Evolutionary conservation across 371 early-diverging fungal species (phyloP).

Genomic region (Vairimorpha ceranae): DNA sequence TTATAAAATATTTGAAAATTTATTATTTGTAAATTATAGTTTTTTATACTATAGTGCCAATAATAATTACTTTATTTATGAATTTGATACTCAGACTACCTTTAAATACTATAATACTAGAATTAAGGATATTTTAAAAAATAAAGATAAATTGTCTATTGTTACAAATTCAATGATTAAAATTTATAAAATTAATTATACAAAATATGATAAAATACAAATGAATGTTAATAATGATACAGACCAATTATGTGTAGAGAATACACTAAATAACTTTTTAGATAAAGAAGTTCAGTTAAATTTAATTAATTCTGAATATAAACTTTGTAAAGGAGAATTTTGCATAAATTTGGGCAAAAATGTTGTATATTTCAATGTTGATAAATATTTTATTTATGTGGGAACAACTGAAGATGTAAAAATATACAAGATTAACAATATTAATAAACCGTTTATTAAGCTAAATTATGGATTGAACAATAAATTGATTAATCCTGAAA

Average conservation of each 20-base stretch:
- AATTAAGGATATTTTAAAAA: not conserved
- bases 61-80: not conserved
- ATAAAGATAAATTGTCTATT: not conserved
- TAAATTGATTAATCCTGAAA: not conserved
- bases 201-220: not conserved
- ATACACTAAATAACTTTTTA: not conserved
- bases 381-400: not conserved
- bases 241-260: not conserved
- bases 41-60: not conserved
- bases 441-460: not conserved
- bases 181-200: not conserved
- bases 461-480: not conserved
- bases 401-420: not conserved
- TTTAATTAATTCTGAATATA: not conserved
- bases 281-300: not conserved
- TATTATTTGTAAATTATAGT: not conserved
- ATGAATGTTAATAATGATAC: not conserved
- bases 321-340: not conserved
- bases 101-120: not conserved
- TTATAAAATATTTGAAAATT: not conserved
- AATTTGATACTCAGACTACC: not conserved
- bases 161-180: not conserved
- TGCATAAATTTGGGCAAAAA: not conserved
- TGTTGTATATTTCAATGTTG: not conserved
- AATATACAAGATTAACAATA: not conserved